These are phyloP conservation scores for Backusella morwellensis DNA, from an alignment of 192 early-diverging fungal species.

Conservation along the genomic window DNA sequence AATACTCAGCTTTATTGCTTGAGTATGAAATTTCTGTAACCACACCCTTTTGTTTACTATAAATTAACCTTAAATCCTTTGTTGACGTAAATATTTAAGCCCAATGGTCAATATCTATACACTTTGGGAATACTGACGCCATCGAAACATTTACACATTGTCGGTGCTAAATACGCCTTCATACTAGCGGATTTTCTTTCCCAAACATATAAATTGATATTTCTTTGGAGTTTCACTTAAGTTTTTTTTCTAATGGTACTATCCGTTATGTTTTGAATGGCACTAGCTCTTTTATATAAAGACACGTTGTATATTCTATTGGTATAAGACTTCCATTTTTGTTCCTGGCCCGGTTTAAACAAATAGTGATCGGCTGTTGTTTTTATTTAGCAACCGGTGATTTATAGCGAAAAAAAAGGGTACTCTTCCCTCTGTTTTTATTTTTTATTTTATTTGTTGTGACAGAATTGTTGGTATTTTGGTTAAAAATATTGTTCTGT, in stretches of 20 bases:
- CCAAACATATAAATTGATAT: not conserved
- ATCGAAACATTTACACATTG: constrained; percentile 60
- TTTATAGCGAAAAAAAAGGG: not conserved
- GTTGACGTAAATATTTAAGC: not conserved
- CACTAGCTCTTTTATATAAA: constrained; percentile 92
- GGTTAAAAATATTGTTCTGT: not conserved
- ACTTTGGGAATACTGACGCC: constrained; percentile 90
- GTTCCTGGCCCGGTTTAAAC: constrained; percentile 90
- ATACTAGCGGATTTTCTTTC: not conserved
- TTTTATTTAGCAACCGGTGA: constrained; percentile 27
- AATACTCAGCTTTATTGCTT: not conserved
- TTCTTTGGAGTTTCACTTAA: not conserved
- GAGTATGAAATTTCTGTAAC: not conserved
- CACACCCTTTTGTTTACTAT: not conserved
- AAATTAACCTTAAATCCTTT: not conserved
- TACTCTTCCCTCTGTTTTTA: not conserved
- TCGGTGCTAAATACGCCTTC: not conserved
- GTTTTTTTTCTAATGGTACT: constrained; percentile 79
- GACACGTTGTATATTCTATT: constrained; percentile 31
- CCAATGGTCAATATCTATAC: constrained; percentile 71
- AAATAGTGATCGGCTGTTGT: constrained; percentile 94
- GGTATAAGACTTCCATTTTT: constrained; percentile 66
- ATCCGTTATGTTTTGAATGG: constrained; percentile 95
- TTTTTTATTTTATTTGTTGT: not conserved
- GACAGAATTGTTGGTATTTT: not conserved